Base-by-base conservation (phyloP, 2,329 filamentous ascomycete species). In the Pyrenophora seminiperda region DNA sequence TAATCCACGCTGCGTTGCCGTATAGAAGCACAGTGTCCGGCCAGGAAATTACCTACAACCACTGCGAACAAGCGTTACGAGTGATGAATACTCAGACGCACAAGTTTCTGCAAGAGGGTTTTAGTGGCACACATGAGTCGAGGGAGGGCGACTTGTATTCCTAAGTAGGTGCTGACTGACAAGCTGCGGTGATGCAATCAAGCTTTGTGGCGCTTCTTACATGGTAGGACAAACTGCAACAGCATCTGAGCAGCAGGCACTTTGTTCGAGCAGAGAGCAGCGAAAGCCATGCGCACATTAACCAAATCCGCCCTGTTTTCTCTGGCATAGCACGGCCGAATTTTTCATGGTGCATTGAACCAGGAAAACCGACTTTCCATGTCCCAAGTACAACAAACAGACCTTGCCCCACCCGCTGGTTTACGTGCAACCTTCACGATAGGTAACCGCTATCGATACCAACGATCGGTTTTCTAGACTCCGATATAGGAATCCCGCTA, bases 161-260 rank as follows among this genome's bases (percentile, higher is more conserved):
- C 41, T 18, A 14, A 41, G 38, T 55, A 55, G 37, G 50, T 47
- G 57, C 48, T 61, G 30, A 62, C 45, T 61, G 60, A 61, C 53
- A 62, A 62, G 47, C 53, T 61, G 54, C 30, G 39, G 65, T 63
- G 51, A 47, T 59, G 41, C 41, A 41, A 45, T 65, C 58, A 70
- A 71, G 66, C 66, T 70, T 68, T 70, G 66, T 70, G 63, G 69
- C 66, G 65, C 61, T 62, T 58, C 66, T 53, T 37, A 43, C 32
- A 33, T 15, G 13, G 55, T 65, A 18, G 48, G 44, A 58, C 58
- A 30, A 53, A 42, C 41, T 36, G 46, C 31, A 29, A 15, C 34
- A 38, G 29, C 32, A 38, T 24, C 41, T 41, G 43, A 43, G 47
- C 38, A 51, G 41, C 47, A 37, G 46, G 43, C 42, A 22, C 29